Evolutionary conservation across 1,284 basidiomycete genomes (phyloP).

Genomic region (Puccinia polysora): DNA sequence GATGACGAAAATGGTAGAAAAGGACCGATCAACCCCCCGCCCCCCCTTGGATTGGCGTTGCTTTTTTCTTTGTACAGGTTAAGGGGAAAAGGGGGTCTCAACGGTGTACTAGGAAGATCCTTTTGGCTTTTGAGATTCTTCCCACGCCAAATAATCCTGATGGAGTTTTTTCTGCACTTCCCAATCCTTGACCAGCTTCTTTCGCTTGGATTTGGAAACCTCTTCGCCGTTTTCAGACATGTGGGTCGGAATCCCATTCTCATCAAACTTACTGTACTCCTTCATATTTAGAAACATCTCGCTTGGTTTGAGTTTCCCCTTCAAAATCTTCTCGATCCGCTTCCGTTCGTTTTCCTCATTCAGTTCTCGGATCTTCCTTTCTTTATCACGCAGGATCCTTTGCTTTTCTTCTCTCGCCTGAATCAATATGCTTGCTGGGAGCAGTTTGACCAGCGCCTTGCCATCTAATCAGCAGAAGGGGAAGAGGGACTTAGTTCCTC

Average conservation of each 20-base stretch:
- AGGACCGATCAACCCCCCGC: too few relatives aligned
- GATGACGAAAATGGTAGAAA: too few relatives aligned
- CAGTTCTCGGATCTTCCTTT: constrained; percentile 71
- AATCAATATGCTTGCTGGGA: constrained; percentile 74
- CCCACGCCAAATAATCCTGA: not conserved
- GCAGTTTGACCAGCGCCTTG: constrained; percentile 88
- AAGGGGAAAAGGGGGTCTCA: too few relatives aligned
- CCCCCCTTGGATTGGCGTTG: too few relatives aligned
- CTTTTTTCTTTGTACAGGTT: too few relatives aligned
- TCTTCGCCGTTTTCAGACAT: constrained; percentile 78
- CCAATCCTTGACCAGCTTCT: constrained; percentile 76
- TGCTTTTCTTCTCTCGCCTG: constrained; percentile 84
- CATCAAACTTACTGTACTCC: constrained; percentile 74
- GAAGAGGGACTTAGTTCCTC: too few relatives aligned
- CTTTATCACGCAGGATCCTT: constrained; percentile 69
- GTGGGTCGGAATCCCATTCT: constrained; percentile 69
- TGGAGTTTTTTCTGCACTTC: constrained; percentile 65
- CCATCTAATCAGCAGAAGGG: constrained; percentile 61
- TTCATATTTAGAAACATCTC: constrained; percentile 68
- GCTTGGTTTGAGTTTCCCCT: constrained; percentile 68
- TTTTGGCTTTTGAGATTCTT: too few relatives aligned
- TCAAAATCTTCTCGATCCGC: constrained; percentile 71
- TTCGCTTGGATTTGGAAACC: constrained; percentile 72
- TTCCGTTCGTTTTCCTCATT: constrained; percentile 70
- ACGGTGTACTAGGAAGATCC: too few relatives aligned